Conservation (phyloP, 163 green algal genomes). For the Scenedesmus sp. region DNA sequence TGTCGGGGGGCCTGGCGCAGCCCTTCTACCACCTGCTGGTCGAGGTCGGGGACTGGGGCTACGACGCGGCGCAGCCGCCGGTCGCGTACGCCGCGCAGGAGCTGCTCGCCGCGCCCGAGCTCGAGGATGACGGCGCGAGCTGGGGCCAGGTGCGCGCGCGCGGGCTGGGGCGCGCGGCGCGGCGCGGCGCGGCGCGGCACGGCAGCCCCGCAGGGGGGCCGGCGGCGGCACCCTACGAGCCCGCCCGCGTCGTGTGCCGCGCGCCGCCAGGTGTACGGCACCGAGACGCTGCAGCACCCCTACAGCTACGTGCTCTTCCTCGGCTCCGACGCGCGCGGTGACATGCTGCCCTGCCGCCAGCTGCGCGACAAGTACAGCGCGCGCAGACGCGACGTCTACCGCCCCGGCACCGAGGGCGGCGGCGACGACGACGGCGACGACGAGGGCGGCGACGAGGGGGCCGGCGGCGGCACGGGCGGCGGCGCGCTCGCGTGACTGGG, state of each 20-base stretch:
- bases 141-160: constrained; percentile 25
- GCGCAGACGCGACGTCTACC: constrained; percentile 40
- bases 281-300: constrained; percentile 74
- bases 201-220: no score
- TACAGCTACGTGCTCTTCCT: constrained; percentile 85
- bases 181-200: no score
- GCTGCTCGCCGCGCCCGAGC: constrained; percentile 62
- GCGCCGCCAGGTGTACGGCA: constrained; percentile 55
- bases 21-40: constrained; percentile 72
- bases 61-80: constrained; percentile 60
- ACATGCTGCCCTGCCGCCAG: constrained; percentile 78
- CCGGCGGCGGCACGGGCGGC: neutral
- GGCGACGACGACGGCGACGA: constrained; percentile 12
- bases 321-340: constrained; percentile 73
- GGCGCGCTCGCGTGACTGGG: no score
- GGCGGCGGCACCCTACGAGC: no score
- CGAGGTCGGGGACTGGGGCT: constrained; percentile 76
- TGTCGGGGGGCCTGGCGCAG: no score
- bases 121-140: constrained; percentile 39
- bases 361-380: constrained; percentile 82
- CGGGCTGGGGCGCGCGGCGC: no score
- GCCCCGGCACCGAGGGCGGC: neutral
- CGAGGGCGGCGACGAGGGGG: neutral
- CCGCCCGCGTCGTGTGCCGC: no score
- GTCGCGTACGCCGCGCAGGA: constrained; percentile 85